A percentile compares a stretch with the other conserved stretches of the same genome.
phyloP scores from a whole-genome alignment of 129 eudicot genomes.

The Heracleum sosnowskyi region DNA sequence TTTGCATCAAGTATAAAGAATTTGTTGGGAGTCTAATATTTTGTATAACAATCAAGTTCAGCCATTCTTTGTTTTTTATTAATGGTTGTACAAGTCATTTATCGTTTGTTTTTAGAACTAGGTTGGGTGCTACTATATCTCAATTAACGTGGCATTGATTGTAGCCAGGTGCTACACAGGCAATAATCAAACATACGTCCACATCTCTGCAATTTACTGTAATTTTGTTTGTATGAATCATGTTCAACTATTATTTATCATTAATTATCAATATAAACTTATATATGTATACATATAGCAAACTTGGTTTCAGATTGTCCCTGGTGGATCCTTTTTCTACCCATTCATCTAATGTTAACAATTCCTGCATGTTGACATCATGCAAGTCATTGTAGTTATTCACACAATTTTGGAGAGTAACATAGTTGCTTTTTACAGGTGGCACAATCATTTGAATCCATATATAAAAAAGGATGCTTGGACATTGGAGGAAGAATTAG shows the following conservation, averaged over 20 bases:
- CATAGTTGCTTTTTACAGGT: slow-evolving; percentile 25
- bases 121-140: not conserved
- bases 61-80: not conserved
- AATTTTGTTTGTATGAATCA: not conserved
- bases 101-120: not conserved
- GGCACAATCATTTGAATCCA: slow-evolving; percentile 70
- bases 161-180: not conserved
- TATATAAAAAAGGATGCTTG: slow-evolving; percentile 55
- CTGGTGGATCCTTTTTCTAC: not conserved
- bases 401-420: not conserved
- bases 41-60: not conserved
- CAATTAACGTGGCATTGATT: not conserved
- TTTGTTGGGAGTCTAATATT: not conserved
- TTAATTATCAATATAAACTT: not conserved
- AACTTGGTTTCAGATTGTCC: not conserved
- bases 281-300: not conserved
- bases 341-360: not conserved
- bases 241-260: not conserved
- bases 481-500: slow-evolving; percentile 55
- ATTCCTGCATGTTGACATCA: not conserved
- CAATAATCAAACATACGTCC: not conserved
- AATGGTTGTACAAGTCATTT: not conserved
- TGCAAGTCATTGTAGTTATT: not conserved
- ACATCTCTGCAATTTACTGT: not conserved
- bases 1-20: not conserved